These are phyloP conservation scores for Magnolia changhungtana DNA, from an alignment of 164 flowering plant genomes.

Conservation along the genomic window DNA sequence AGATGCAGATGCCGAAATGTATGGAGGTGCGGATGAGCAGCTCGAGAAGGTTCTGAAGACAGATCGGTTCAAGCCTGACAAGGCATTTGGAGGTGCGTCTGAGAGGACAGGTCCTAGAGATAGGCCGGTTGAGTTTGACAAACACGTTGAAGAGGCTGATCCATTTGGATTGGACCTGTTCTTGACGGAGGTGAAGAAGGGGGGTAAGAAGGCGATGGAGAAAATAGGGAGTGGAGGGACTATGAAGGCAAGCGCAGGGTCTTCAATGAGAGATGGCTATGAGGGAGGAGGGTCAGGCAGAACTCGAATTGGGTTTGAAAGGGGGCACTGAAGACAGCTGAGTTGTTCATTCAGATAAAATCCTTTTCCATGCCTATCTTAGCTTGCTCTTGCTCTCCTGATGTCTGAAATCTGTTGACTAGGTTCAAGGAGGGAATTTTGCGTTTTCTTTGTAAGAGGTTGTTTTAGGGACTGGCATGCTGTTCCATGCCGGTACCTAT, in stretches of 20 bases:
- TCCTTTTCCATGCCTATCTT: not conserved
- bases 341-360: not conserved
- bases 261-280: constrained; percentile 65
- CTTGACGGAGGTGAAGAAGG: constrained; percentile 83
- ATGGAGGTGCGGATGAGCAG: constrained; percentile 95
- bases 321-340: constrained; percentile 10
- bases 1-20: constrained; percentile 68
- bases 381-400: not conserved
- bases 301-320: constrained; percentile 38
- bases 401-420: not conserved
- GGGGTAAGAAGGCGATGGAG: constrained; percentile 79
- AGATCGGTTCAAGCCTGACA: constrained; percentile 83
- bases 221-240: constrained; percentile 82
- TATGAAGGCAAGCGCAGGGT: constrained; percentile 84
- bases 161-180: constrained; percentile 91
- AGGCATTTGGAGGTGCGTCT: constrained; percentile 63
- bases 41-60: constrained; percentile 81
- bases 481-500: no score
- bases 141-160: constrained; percentile 81
- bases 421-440: not conserved
- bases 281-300: constrained; percentile 75
- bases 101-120: constrained; percentile 77
- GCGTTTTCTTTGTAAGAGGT: no score
- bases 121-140: constrained; percentile 79
- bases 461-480: no score